Conservation (phyloP, 1,284 basidiomycete species). For the Mycena citricolor region DNA sequence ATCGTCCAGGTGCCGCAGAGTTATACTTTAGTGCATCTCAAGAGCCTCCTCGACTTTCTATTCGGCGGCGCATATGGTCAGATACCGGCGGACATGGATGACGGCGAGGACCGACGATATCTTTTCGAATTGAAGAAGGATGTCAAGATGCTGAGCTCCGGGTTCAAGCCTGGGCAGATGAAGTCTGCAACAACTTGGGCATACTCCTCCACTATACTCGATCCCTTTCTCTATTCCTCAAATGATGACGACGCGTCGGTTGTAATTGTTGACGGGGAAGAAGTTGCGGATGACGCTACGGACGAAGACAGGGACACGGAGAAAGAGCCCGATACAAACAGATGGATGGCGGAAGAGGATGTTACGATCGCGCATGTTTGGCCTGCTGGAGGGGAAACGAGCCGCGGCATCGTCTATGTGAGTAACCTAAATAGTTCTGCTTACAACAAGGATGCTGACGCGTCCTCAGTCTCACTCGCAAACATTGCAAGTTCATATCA, state of each 20-base stretch:
- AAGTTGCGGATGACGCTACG: slow-evolving; percentile 18
- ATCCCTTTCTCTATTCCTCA: slow-evolving; percentile 49
- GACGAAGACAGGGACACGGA: slow-evolving; percentile 32
- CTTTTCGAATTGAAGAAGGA: slow-evolving; percentile 59
- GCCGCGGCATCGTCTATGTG: slow-evolving; percentile 61
- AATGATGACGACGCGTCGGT: slow-evolving; percentile 34
- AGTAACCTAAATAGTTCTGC: slow-evolving; percentile 27
- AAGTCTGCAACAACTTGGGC: slow-evolving; percentile 47
- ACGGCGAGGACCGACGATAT: slow-evolving; percentile 35
- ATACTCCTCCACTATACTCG: slow-evolving; percentile 56
- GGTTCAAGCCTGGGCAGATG: slow-evolving; percentile 51
- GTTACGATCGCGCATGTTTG: slow-evolving; percentile 56
- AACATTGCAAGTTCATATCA: slow-evolving; percentile 56
- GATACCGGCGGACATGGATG: slow-evolving; percentile 11
- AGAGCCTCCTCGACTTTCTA: slow-evolving; percentile 60
- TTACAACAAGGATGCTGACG: slow-evolving; percentile 12
- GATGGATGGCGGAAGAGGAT: slow-evolving; percentile 68
- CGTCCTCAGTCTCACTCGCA: slow-evolving; percentile 38
- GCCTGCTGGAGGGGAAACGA: slow-evolving; percentile 47
- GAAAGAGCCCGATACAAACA: slow-evolving; percentile 41
- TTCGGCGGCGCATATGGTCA: slow-evolving; percentile 41
- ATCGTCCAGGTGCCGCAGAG: slow-evolving; percentile 67
- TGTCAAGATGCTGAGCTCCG: slow-evolving; percentile 38
- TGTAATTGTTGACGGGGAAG: slow-evolving; percentile 21
- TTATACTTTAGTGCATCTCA: slow-evolving; percentile 68